phyloP scores from a whole-genome alignment of 257 asterid genomes.

The Solanum sparsipilum region DNA sequence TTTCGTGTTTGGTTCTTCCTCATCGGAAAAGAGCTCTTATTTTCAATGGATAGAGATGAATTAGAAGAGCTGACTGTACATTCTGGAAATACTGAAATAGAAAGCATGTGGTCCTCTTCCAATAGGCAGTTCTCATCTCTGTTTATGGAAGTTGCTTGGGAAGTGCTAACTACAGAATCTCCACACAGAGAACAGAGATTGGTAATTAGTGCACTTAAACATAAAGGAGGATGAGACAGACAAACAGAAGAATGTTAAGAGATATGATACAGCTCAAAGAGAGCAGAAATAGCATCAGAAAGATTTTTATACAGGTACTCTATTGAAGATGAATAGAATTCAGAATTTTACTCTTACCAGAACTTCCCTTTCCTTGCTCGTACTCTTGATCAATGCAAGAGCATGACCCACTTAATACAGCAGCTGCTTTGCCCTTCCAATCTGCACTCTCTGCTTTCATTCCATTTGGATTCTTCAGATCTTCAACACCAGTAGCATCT shows the following conservation, averaged over 20 bases:
- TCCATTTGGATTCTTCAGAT: slow-evolving; percentile 9
- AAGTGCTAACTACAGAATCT: slow-evolving; percentile 3
- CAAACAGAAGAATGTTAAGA: background rate
- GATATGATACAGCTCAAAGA: background rate
- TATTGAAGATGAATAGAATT: background rate
- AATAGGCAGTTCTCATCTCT: slow-evolving; percentile 11
- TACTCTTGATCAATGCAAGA: slow-evolving; percentile 10
- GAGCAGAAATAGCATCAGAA: background rate
- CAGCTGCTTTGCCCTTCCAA: slow-evolving; percentile 16
- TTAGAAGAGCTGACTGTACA: slow-evolving; percentile 18
- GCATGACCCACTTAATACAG: slow-evolving; percentile 13
- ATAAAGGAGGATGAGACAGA: background rate
- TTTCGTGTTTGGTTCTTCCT: slow-evolving; percentile 17
- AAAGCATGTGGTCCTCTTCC: slow-evolving; percentile 10
- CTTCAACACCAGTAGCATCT: slow-evolving; percentile 5
- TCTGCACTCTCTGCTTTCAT: slow-evolving; percentile 1
- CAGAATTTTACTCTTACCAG: background rate
- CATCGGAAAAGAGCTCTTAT: slow-evolving; percentile 4
- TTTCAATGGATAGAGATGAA: slow-evolving; percentile 6
- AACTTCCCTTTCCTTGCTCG: slow-evolving; percentile 5
- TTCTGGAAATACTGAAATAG: slow-evolving; percentile 7
- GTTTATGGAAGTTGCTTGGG: slow-evolving; percentile 8
- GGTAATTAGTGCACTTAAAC: background rate
- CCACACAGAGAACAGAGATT: background rate
- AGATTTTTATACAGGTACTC: background rate